Evolutionary conservation across 345 rosid genomes (phyloP).

Genomic region (Erysimum cheiranthoides): DNA sequence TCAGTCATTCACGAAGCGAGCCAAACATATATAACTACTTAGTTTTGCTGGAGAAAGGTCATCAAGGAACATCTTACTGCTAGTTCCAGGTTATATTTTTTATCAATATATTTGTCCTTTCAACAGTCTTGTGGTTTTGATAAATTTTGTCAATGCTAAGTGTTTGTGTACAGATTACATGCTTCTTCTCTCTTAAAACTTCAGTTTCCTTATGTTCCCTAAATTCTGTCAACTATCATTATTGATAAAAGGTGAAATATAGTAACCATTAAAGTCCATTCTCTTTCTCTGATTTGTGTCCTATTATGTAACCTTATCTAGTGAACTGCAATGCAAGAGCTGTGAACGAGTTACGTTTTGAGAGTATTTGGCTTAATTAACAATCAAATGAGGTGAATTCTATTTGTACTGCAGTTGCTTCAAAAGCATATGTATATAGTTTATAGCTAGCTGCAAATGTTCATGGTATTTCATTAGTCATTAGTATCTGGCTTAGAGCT

Average conservation of each 20-base stretch:
- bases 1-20: slow-evolving; percentile 72
- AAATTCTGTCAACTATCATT: not conserved
- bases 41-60: slow-evolving; percentile 66
- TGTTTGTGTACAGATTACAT: not conserved
- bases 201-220: not conserved
- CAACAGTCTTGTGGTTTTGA: not conserved
- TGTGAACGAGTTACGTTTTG: too few relatives aligned
- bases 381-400: too few relatives aligned
- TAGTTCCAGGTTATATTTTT: slow-evolving; percentile 67
- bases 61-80: slow-evolving; percentile 74
- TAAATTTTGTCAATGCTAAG: not conserved
- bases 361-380: too few relatives aligned
- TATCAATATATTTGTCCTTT: not conserved
- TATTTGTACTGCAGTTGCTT: too few relatives aligned
- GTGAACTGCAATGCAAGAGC: too few relatives aligned
- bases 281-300: not conserved
- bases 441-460: too few relatives aligned
- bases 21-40: slow-evolving; percentile 70
- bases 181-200: slow-evolving; percentile 1
- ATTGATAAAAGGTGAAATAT: slow-evolving; percentile 1
- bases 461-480: too few relatives aligned
- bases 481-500: too few relatives aligned
- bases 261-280: not conserved
- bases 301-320: not conserved
- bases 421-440: too few relatives aligned